Evolutionary conservation across 257 asterid species (phyloP).

Genomic region (Solanum chmielewskii): DNA sequence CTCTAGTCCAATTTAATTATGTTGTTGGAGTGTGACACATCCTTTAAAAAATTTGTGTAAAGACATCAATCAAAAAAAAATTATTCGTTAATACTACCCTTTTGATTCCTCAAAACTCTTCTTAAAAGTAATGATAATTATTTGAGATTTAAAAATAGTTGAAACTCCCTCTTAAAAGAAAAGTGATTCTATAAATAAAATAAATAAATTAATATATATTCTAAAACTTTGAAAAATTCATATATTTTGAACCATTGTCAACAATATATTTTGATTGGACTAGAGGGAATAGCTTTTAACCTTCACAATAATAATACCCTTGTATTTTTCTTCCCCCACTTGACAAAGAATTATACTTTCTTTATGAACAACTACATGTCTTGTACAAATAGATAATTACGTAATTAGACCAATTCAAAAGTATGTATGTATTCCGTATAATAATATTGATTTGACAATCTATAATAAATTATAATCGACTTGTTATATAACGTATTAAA

Average conservation of each 20-base stretch:
- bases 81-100: background rate
- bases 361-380: background rate
- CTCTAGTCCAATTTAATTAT: too few species aligned
- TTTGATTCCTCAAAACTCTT: too few species aligned
- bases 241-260: background rate
- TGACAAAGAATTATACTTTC: background rate
- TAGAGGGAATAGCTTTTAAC: background rate
- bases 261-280: too few species aligned
- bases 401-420: background rate
- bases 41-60: background rate
- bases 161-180: background rate
- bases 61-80: background rate
- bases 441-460: background rate
- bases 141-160: too few species aligned
- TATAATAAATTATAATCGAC: background rate
- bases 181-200: too few species aligned
- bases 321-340: background rate
- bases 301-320: fast-evolving
- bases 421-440: background rate
- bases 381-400: background rate
- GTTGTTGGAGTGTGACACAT: background rate
- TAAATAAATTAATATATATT: too few species aligned
- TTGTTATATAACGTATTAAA: background rate
- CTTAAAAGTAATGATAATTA: background rate
- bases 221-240: too few species aligned